These are phyloP conservation scores for Malus hybrid DNA, from an alignment of 331 rosid genomes.

Conservation along the genomic window DNA sequence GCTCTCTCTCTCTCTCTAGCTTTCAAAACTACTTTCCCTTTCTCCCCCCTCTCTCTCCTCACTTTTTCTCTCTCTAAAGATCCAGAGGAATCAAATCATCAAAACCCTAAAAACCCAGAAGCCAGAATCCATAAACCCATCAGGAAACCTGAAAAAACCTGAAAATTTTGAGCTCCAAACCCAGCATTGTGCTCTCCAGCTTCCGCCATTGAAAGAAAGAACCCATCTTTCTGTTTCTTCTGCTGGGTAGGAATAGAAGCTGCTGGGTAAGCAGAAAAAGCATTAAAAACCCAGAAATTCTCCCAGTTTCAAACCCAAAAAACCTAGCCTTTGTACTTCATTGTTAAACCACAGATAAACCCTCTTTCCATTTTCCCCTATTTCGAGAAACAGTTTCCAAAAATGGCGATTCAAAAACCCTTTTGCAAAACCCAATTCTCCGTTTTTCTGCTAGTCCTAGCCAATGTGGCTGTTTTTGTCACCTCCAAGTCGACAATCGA, in stretches of 20 bases:
- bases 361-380: background rate
- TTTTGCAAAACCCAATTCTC: background rate
- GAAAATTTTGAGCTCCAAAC: background rate
- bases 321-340: background rate
- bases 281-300: background rate
- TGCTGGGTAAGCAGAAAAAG: background rate
- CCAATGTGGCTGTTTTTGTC: slow-evolving; percentile 29
- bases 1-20: background rate
- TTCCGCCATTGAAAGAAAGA: background rate
- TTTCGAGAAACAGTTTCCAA: background rate
- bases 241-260: background rate
- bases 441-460: slow-evolving; percentile 5
- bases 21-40: slow-evolving; percentile 15
- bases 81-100: background rate
- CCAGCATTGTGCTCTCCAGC: background rate
- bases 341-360: background rate
- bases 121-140: background rate
- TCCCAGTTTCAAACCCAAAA: background rate
- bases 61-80: background rate
- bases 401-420: slow-evolving; percentile 34
- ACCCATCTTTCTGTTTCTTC: background rate
- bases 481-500: slow-evolving; percentile 82
- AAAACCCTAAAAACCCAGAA: slow-evolving; percentile 30
- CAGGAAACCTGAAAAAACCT: background rate
- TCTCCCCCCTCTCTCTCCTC: background rate